Evolutionary conservation across 2,329 filamentous ascomycete species (phyloP), one percentile per base, ranked within the genome.

Genomic region (Clarireedia hainanense): DNA sequence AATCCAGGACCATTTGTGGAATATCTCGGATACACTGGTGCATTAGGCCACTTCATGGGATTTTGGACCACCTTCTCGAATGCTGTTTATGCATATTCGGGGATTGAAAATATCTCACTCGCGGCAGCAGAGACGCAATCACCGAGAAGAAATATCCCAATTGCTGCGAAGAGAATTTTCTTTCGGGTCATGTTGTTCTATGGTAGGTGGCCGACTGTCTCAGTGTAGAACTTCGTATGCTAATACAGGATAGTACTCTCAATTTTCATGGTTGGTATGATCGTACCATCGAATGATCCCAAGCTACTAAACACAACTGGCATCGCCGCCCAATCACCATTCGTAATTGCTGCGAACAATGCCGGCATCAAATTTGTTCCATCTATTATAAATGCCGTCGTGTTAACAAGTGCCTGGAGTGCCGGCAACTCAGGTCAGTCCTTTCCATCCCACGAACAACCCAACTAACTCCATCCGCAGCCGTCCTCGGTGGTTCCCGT

Each of bases 361-460:
- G 87, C 86, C 2, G 82, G 84, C 0, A 84, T 91, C 56, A 76
- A 74, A 5, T 83, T 78, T 5, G 79, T 91, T 5, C 84, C 86
- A 0, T 83, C 81, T 6, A 79, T 91, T 52, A 84, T 92, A 70
- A 92, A 92, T 68, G 87, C 86, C 34, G 76, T 91, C 24, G 84
- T 91, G 61, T 76, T 91, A 61, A 88, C 84, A 0, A 86, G 84
- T 0, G 86, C 84, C 0, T 85, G 81, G 71, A 89, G 85, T 0
- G 78, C 86, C 0, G 83, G 80, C 0, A 90, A 90, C 62, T 81
- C 85, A 62, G 52, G 52, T 50, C 7, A 12, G 30, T 26, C 3
- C 6, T 3, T 6, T 23, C 2, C 5, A 2, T 2, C 2, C 3
- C 5, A 15, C 5, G 10, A 10, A 6, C 15, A n/a, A 20, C 3